Base-by-base conservation (phyloP, 306 rosid genomes). In the Acacia acuminata region DNA sequence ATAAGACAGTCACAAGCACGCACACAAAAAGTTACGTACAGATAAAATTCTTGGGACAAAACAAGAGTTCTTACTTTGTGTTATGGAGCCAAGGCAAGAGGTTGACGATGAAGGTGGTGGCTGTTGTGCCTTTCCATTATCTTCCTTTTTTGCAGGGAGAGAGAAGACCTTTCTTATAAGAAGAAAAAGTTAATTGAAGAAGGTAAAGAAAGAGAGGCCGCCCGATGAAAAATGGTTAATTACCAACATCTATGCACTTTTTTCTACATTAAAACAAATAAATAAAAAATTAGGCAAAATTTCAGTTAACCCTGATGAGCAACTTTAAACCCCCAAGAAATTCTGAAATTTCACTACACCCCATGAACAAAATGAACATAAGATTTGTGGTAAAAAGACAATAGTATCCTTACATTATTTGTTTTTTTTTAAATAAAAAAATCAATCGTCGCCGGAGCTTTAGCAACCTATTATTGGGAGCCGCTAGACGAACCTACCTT, bases 21-120 rank as follows among this genome's bases (percentile, higher is more conserved):
- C 48, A 68, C 22, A 67, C 30, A 11, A 44, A 82, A 66, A 69
- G 22, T 61, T 76, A 22, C 30, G 68, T 30, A 77, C 71, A 82
- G 79, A 48, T 14, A 34, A 15, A 78, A 67, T 48, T 24, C 10
- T 56, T 34, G 73, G 20, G 45, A 32, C 10, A 27, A 87, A 87
- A 22, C 20, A n/a, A 87, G 67, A 22, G 71, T 38, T 14, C 87
- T 83, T 77, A 89, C 92, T 81, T 75, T 32, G 36, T 66, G 15
- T 16, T 66, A 74, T 40, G 69, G 73, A 25, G 71, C 76, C 73
- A 80, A 84, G 68, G 50, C 51, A 50, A 56, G 78, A 86, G 55
- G 9, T 12, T 16, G 56, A 6, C 1, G 75, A 11, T 56, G 13
- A 38, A 38, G 42, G 71, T 27, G 64, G 36, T 9, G 43, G 5